A percentile compares a stretch with the other conserved stretches of the same genome.
These are phyloP conservation scores for Quillaja saponaria DNA, from an alignment of 306 rosid species.

Conservation along the genomic window DNA sequence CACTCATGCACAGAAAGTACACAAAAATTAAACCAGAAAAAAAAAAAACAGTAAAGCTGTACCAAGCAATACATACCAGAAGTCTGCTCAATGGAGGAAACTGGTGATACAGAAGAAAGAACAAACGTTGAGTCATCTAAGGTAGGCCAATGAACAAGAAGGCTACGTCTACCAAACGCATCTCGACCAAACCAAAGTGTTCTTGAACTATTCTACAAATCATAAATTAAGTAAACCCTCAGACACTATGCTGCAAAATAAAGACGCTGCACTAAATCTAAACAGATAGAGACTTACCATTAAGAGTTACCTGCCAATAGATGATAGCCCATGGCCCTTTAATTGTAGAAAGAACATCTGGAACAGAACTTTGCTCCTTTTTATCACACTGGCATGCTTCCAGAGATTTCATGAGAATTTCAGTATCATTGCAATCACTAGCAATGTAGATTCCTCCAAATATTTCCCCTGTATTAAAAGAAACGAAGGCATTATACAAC, in stretches of 20 bases:
- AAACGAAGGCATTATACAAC: slow-evolving; percentile 21
- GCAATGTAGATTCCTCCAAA: slow-evolving; percentile 69
- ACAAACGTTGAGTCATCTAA: slow-evolving; percentile 63
- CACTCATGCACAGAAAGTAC: neutral
- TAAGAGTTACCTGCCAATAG: slow-evolving; percentile 92
- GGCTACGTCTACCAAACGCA: slow-evolving; percentile 91
- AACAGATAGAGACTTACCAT: slow-evolving; percentile 64
- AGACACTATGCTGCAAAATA: slow-evolving; percentile 9
- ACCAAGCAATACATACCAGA: slow-evolving; percentile 48
- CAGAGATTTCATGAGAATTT: slow-evolving; percentile 65
- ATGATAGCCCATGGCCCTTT: slow-evolving; percentile 93
- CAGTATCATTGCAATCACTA: slow-evolving; percentile 66
- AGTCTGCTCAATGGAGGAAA: slow-evolving; percentile 43
- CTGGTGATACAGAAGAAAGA: slow-evolving; percentile 86
- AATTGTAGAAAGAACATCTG: slow-evolving; percentile 58
- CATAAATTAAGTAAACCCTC: slow-evolving; percentile 21
- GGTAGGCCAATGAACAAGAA: slow-evolving; percentile 96
- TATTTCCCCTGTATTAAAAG: slow-evolving; percentile 63
- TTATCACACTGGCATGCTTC: slow-evolving; percentile 52
- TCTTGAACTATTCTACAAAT: slow-evolving; percentile 61
- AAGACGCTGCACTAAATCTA: neutral
- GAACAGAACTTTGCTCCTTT: slow-evolving; percentile 47
- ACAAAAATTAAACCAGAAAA: slow-evolving; percentile 10
- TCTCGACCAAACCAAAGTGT: slow-evolving; percentile 97
- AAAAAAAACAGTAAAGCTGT: slow-evolving; percentile 19